These are phyloP conservation scores for Conoideocrella luteorostrata DNA, from an alignment of 2,329 filamentous ascomycete species.

Conservation along the genomic window DNA sequence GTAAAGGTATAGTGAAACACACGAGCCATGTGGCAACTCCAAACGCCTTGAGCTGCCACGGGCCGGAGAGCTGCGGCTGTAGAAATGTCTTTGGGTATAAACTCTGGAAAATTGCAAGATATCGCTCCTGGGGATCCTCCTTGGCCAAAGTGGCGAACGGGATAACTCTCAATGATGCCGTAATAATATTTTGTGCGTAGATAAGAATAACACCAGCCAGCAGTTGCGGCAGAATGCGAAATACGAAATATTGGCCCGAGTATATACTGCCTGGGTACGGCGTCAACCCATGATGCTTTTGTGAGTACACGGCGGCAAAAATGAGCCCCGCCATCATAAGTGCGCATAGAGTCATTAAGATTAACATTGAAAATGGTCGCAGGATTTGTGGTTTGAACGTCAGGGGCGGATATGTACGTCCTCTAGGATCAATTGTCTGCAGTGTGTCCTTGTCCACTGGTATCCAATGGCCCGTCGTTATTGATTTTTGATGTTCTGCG, in stretches of 20 bases:
- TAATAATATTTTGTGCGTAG: constrained; percentile 69
- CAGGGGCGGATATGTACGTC: constrained; percentile 42
- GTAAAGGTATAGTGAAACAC: constrained; percentile 73
- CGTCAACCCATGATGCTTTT: constrained; percentile 56
- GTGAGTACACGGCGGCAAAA: constrained; percentile 65
- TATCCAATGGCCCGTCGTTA: constrained; percentile 20
- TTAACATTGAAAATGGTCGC: constrained; percentile 56
- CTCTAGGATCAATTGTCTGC: constrained; percentile 31
- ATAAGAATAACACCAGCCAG: constrained; percentile 65
- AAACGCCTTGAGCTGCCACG: constrained; percentile 59
- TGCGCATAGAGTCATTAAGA: constrained; percentile 55
- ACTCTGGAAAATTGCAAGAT: constrained; percentile 60
- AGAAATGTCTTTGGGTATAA: constrained; percentile 65
- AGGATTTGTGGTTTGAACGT: constrained; percentile 68
- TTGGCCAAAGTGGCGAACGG: constrained; percentile 76
- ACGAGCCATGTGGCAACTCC: constrained; percentile 69
- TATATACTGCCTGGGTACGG: constrained; percentile 61
- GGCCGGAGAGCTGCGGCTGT: constrained; percentile 52
- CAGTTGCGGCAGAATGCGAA: constrained; percentile 77
- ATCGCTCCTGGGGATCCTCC: constrained; percentile 50
- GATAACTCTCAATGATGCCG: constrained; percentile 66
- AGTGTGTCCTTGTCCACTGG: constrained; percentile 27
- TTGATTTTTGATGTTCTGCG: constrained; percentile 1
- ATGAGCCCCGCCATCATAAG: constrained; percentile 67
- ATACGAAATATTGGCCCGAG: constrained; percentile 73